Base-by-base conservation (phyloP, 2,329 filamentous ascomycete genomes). In the Hymenoscyphus fraxineus region DNA sequence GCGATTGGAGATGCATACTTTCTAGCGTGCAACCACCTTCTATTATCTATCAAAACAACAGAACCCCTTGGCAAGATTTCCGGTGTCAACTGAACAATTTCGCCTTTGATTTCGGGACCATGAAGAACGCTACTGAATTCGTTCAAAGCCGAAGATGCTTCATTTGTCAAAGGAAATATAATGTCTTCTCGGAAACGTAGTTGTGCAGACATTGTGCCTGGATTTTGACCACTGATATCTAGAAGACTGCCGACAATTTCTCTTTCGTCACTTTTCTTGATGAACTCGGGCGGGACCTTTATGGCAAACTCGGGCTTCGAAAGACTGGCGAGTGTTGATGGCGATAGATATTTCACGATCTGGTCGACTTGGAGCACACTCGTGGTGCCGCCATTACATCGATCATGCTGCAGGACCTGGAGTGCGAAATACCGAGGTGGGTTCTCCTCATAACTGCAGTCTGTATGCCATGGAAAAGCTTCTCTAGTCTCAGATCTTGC, bases 11-110 rank as follows among this genome's bases (percentile, higher is more conserved):
- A 54, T 27, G 2, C 47, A 27, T 54, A 54, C 47, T 71, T 76
- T 40, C 76, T 69, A 9, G 74, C 74, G 72, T 78, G 77, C 10
- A 78, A 64, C 75, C 76, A 78, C 41, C 72, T 72, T 4, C 73
- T 62, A 62, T 78, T 77, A 66, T 78, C 76, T 19, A 78, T 66
- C 35, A 77, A 63, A n/a, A 78, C 65, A 31, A 78, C 72, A 19
- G 73, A 73, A 1, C 72, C 72, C 16, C 67, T 63, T 0, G 73
- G 74, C 56, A 78, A 63, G 2, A 65, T 56, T 10, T 73, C 65
- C 0, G 71, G 63, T 1, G 67, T 70, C 1, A 78, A 66, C 40
- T 76, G 65, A n/a, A 27, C 12, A 12, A 64, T 64, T 27, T 58
- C 61, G 32, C 63, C 57, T 12, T 54, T 59, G 6, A 65, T 63